These are phyloP conservation scores for Artemisia annua DNA, from an alignment of 129 eudicot species.

Conservation along the genomic window DNA sequence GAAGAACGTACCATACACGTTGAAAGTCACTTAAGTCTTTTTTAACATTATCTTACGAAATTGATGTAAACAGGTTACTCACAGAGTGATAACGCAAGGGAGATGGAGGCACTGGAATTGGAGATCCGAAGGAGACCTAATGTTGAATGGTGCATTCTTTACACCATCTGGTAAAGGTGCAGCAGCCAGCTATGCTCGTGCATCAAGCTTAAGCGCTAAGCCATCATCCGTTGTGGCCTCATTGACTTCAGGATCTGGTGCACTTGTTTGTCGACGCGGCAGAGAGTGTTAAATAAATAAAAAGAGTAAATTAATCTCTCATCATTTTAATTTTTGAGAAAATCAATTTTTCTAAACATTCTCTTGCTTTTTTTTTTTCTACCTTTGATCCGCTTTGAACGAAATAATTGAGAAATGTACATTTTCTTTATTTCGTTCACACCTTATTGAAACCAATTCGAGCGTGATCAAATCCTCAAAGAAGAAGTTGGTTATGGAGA, in stretches of 20 bases:
- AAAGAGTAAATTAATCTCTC: constrained; percentile 21
- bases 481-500: constrained; percentile 32
- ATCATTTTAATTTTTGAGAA: constrained; percentile 32
- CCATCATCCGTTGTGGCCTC: constrained; percentile 70
- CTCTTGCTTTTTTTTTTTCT: constrained; percentile 20
- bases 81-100: constrained; percentile 52
- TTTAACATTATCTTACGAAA: neutral
- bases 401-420: constrained; percentile 44
- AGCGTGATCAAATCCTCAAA: constrained; percentile 35
- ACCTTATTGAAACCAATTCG: constrained; percentile 38
- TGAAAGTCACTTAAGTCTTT: no score
- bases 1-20: no score
- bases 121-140: constrained; percentile 85
- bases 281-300: constrained; percentile 44
- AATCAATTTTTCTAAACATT: constrained; percentile 26
- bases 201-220: constrained; percentile 89
- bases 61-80: constrained; percentile 58
- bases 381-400: constrained; percentile 15
- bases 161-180: constrained; percentile 83
- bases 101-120: constrained; percentile 89
- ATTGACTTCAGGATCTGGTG: constrained; percentile 88
- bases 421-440: constrained; percentile 29
- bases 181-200: constrained; percentile 79
- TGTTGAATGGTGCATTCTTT: constrained; percentile 87
- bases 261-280: constrained; percentile 71